Evolutionary conservation across 1,139 yeast genomes (phyloP), one percentile per base, ranked within the genome.

Genomic region (Lodderomyces margitis): DNA sequence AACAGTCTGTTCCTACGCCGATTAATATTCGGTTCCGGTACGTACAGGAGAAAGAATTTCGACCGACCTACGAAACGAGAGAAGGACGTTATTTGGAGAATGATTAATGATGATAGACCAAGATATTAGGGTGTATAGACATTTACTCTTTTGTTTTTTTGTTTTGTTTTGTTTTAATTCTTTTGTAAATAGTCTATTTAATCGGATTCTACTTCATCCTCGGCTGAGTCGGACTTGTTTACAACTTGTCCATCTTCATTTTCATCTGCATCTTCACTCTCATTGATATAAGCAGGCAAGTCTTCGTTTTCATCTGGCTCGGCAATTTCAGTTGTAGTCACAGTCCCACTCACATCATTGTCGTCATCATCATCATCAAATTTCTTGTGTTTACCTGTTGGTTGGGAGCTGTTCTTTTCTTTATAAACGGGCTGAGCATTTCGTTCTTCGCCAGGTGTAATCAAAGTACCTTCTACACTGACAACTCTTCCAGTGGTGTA

Each of bases 391-490:
- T 66, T 65, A 21, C 49, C 51, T 9, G 19, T n/a, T 3, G 17
- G 3, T 23, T 36, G 24, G 34, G 16, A 24, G 21, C 17, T 34
- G 14, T 25, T 16, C 31, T 40, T 44, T 44, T 63, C 66, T 51
- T 63, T 59, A 36, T 53, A 64, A 3, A 78, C 74, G 1, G 84
- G 83, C 54, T 75, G 78, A 12, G 75, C 68, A 45, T 76, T 85
- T 46, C 63, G 64, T 49, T 80, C 83, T 34, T 69, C 63, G n/a
- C 81, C 83, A 2, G 86, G 84, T 48, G 69, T 59, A 34, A 87
- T 62, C 48, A 91, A 70, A 0, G 96, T 82, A 12, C 98, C 98
- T 49, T 88, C 95, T 12, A 91, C 75, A 6, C 94, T 83, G 15
- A 89, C 81, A 45, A 88, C 83, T 60, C 82, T 81, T 12, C 96